Evolutionary conservation across 257 asterid genomes (phyloP).

Genomic region (Coffea eugenioides): DNA sequence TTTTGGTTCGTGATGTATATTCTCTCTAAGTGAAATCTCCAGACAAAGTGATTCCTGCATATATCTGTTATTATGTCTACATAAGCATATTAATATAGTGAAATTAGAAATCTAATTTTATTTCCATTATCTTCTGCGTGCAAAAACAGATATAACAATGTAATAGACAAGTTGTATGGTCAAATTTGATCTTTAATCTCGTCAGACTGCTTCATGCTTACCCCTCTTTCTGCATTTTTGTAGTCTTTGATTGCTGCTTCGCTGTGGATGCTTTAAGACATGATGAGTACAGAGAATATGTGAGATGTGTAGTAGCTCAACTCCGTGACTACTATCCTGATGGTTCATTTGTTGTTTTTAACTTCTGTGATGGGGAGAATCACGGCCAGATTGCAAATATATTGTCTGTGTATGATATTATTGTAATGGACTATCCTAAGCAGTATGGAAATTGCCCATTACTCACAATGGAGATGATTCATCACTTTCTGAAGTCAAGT

Average conservation of each 20-base stretch:
- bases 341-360: constrained; percentile 57
- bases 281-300: constrained; percentile 37
- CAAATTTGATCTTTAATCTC: background rate
- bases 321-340: constrained; percentile 53
- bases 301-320: constrained; percentile 41
- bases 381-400: constrained; percentile 27
- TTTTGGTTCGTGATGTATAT: background rate
- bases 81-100: background rate
- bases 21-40: background rate
- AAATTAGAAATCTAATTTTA: background rate
- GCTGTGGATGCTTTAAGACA: constrained; percentile 37
- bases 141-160: background rate
- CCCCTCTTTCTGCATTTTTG: constrained; percentile 22
- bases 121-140: background rate
- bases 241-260: constrained; percentile 75
- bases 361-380: constrained; percentile 49
- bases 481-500: constrained; percentile 53
- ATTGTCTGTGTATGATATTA: constrained; percentile 39
- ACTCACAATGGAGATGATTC: constrained; percentile 60
- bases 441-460: constrained; percentile 48
- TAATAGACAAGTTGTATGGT: background rate
- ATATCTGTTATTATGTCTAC: background rate
- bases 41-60: background rate
- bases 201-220: constrained; percentile 4
- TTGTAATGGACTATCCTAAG: constrained; percentile 48